A percentile compares a stretch with the other conserved stretches of the same genome.
Conservation (phyloP, 2,329 filamentous ascomycete genomes). For the Calycina herbarum region DNA sequence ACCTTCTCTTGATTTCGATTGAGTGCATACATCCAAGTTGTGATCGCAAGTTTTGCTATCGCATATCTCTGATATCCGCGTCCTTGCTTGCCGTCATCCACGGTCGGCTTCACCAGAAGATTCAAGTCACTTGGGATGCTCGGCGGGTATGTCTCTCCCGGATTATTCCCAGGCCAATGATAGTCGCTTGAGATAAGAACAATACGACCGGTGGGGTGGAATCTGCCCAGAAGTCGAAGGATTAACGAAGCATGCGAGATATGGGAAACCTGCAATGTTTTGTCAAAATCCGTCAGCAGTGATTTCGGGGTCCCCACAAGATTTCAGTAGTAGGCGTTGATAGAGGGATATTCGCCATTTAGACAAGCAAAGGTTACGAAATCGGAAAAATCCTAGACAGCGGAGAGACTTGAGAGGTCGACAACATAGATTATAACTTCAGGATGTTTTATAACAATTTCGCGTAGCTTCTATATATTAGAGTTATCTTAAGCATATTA, state of each 20-base stretch:
- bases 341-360: conserved; percentile 34
- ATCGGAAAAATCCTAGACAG: conserved; percentile 39
- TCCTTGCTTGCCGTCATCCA: conserved; percentile 26
- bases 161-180: conserved; percentile 43
- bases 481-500: too few species aligned
- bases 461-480: conserved; percentile 25
- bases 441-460: conserved; percentile 28
- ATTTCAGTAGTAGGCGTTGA: conserved; percentile 45
- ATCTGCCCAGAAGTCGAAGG: conserved; percentile 39
- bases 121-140: conserved; percentile 38
- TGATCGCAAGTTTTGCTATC: conserved; percentile 42
- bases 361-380: conserved; percentile 33
- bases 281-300: conserved; percentile 42
- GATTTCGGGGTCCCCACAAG: conserved; percentile 36
- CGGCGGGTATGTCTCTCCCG: conserved; percentile 40
- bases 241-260: conserved; percentile 42
- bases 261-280: conserved; percentile 43
- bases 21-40: conserved; percentile 44
- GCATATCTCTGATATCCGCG: conserved; percentile 47
- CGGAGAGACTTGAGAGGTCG: conserved; percentile 39
- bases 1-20: conserved; percentile 30
- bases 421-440: conserved; percentile 37
- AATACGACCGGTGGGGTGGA: conserved; percentile 32
- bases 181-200: conserved; percentile 29
- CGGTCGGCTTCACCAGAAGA: conserved; percentile 39